A percentile compares a stretch with the other conserved stretches of the same genome.
These are phyloP conservation scores for Rhododendron simsii DNA, from an alignment of 148 eudicot species.

Conservation along the genomic window DNA sequence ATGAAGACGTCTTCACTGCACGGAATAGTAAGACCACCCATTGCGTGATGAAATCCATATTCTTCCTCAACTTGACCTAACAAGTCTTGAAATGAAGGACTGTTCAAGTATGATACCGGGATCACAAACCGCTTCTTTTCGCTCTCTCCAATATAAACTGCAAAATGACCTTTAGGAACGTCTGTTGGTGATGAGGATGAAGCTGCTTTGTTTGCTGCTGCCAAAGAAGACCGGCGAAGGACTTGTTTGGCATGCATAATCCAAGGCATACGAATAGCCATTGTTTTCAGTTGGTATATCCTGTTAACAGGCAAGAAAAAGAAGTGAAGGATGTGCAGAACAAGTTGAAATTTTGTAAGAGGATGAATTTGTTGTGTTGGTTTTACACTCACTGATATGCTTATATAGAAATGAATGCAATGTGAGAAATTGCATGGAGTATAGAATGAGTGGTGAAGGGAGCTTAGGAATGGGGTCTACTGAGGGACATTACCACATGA, in stretches of 20 bases:
- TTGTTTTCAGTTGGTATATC: not conserved
- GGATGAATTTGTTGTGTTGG: not conserved
- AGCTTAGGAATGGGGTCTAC: not conserved
- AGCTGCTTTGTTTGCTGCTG: not conserved
- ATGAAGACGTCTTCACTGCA: not conserved
- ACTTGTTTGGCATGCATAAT: not conserved
- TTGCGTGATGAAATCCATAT: not conserved
- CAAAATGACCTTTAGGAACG: slow-evolving; percentile 36
- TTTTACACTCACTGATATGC: not conserved
- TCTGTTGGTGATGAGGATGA: not conserved
- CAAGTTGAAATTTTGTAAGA: too few species aligned
- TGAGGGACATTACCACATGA: slow-evolving; percentile 9
- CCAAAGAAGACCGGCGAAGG: slow-evolving; percentile 1
- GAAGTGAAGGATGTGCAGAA: too few species aligned
- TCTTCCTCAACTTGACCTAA: not conserved
- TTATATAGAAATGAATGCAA: not conserved
- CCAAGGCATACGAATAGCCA: slow-evolving; percentile 5
- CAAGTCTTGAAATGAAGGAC: not conserved
- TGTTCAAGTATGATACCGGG: not conserved
- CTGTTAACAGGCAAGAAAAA: not conserved
- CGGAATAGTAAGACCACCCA: not conserved
- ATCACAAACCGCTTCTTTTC: not conserved
- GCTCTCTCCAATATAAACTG: slow-evolving; percentile 43
- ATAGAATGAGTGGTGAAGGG: not conserved
- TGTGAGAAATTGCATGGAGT: not conserved